Percentiles rank a stretch among this genome's conserved stretches.
Evolutionary conservation across 2,329 filamentous ascomycete genomes (phyloP).

Genomic region (Talaromyces rugulosus): DNA sequence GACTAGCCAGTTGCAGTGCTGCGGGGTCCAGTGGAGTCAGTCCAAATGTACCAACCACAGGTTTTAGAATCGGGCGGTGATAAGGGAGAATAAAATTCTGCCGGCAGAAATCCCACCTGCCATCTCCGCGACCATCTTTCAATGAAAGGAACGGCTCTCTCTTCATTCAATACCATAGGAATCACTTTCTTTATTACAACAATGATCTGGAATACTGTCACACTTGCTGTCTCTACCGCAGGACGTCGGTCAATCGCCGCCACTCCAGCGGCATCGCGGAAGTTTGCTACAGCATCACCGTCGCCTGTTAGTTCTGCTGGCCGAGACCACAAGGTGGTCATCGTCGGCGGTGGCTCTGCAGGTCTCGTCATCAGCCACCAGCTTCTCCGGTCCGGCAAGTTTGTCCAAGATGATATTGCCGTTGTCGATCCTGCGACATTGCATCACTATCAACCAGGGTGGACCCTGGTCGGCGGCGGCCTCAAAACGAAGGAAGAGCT

Average conservation of each 20-base stretch:
- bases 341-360: constrained; percentile 64
- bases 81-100: neutral
- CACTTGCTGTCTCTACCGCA: neutral
- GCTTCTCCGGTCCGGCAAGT: constrained; percentile 57
- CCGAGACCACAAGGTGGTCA: constrained; percentile 59
- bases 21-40: neutral
- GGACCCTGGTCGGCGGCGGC: constrained; percentile 65
- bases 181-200: neutral
- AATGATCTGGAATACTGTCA: neutral
- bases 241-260: neutral
- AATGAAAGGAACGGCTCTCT: neutral
- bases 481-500: constrained; percentile 61
- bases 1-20: neutral
- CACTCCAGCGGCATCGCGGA: neutral
- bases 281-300: constrained; percentile 5
- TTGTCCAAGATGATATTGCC: constrained; percentile 58
- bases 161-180: neutral
- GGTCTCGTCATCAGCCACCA: constrained; percentile 65
- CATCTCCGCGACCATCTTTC: neutral
- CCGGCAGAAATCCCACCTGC: neutral
- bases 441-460: constrained; percentile 67
- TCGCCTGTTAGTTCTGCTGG: constrained; percentile 31
- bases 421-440: constrained; percentile 59
- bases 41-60: neutral
- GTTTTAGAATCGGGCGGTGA: neutral